phyloP scores from a whole-genome alignment of 768 basidiomycete genomes.

The Serendipita sp. region DNA sequence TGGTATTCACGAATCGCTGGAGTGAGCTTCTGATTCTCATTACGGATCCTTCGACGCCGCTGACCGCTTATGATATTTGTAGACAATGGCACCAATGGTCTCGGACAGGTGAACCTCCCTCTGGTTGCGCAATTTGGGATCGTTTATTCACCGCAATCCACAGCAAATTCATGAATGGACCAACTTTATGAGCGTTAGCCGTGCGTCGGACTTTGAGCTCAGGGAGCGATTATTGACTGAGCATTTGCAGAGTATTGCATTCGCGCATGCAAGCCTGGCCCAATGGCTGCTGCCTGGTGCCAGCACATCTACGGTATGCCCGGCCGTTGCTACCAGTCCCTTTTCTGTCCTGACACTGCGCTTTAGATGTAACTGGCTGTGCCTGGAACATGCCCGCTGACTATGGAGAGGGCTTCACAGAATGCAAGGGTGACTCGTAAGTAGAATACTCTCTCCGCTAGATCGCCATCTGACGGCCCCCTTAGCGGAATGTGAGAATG shows the following conservation, averaged over 20 bases:
- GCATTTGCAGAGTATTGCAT: conserved; percentile 16
- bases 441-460: neutral
- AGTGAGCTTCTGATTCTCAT: neutral
- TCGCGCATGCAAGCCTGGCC: conserved; percentile 20
- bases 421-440: conserved; percentile 2
- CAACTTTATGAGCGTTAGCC: conserved; percentile 15
- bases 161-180: conserved; percentile 4
- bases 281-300: conserved; percentile 37
- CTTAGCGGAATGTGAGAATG: neutral
- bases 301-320: conserved; percentile 36
- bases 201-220: neutral
- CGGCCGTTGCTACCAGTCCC: conserved; percentile 36
- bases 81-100: neutral
- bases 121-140: neutral
- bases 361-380: conserved; percentile 15
- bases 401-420: neutral
- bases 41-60: conserved; percentile 20
- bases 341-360: neutral
- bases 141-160: neutral
- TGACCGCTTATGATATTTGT: conserved; percentile 13
- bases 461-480: neutral
- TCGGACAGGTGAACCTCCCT: neutral
- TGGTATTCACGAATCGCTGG: conserved; percentile 23
- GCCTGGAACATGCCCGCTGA: conserved; percentile 11
- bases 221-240: too few relatives aligned